Base-by-base conservation (phyloP, 306 rosid species). In the Rosa persica region DNA sequence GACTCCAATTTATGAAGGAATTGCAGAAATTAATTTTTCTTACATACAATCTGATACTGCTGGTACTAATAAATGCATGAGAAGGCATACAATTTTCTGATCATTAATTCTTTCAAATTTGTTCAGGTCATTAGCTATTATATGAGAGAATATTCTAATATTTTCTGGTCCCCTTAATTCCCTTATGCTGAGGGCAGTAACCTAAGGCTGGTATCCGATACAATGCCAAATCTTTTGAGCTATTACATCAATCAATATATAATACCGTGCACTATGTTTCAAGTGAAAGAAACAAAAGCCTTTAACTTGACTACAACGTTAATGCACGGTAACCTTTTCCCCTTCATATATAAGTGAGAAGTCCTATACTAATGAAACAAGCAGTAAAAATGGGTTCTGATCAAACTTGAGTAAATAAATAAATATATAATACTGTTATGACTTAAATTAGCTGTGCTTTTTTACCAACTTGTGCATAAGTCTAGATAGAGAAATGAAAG, bases 401-500 rank as follows among this genome's bases (percentile, higher is more conserved):
- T 23, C 36, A 22, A 52, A 71, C 11, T 19, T 39, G 8, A 36
- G 11, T 9, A 15, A 40, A 20, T 5, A 44, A 11, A 42, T 54
- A 27, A 16, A 42, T 71, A 34, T 38, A 4, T 13, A 20, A 0
- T 67, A 3, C 43, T 61, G 60, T 81, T 72, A 80, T 46, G 43
- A 34, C 42, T 84, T 72, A 46, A 73, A 57, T 58, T 81, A 48
- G 77, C 48, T 19, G 66, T 43, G 70, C 52, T 61, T 76, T 76
- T 79, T 87, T 57, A 61, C 86, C 77, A 82, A 74, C 85, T 85
- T 87, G 85, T 91, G 99, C 61, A 93, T 74, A 43, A 88, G 84
- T 84, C 75, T 89, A 44, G 99, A 95, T 20, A 93, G 75, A 86
- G 85, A 89, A 67, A 95, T 81, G 90, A 95, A 93, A 64, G 61